phyloP scores from a whole-genome alignment of 768 basidiomycete species.

The Podaxis mareebaensis region DNA sequence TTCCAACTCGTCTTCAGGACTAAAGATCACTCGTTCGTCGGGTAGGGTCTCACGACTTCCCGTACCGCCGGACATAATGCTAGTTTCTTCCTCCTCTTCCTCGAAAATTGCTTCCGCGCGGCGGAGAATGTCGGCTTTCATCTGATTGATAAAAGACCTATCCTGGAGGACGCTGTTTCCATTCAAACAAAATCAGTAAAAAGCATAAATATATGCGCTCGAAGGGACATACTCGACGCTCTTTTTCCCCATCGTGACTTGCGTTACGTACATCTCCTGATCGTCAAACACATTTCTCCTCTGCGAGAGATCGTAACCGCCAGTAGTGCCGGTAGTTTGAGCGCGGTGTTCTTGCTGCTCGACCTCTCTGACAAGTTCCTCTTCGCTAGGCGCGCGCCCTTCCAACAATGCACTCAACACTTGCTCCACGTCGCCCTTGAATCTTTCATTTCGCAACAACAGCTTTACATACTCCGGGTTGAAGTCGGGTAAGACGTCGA shows the following conservation, averaged over 20 bases:
- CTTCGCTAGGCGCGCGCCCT: slow-evolving; percentile 55
- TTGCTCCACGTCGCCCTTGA: slow-evolving; percentile 56
- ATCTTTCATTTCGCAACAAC: slow-evolving; percentile 52
- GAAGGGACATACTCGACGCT: slow-evolving; percentile 37
- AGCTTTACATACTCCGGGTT: slow-evolving; percentile 56
- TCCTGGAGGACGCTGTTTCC: slow-evolving; percentile 54
- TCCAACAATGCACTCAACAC: slow-evolving; percentile 77
- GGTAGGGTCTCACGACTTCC: not conserved
- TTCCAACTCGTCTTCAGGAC: slow-evolving; percentile 19
- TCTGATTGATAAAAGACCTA: slow-evolving; percentile 59
- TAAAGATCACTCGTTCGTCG: slow-evolving; percentile 6
- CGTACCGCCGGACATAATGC: slow-evolving; percentile 2
- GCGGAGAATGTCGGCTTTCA: slow-evolving; percentile 84
- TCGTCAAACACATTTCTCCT: slow-evolving; percentile 78
- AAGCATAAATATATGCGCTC: not conserved
- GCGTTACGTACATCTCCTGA: slow-evolving; percentile 63
- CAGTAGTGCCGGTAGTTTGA: not conserved
- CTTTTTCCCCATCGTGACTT: slow-evolving; percentile 67
- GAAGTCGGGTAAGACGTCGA: slow-evolving; percentile 74
- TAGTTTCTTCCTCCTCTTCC: slow-evolving; percentile 52
- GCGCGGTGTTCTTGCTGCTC: not conserved
- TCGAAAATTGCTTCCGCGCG: slow-evolving; percentile 67
- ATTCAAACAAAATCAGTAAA: not conserved
- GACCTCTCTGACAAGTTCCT: slow-evolving; percentile 24
- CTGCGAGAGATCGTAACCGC: slow-evolving; percentile 34